These are phyloP conservation scores for Phytophthora hybrid DNA, from an alignment of 352 stramenopile genomes.

Conservation along the genomic window DNA sequence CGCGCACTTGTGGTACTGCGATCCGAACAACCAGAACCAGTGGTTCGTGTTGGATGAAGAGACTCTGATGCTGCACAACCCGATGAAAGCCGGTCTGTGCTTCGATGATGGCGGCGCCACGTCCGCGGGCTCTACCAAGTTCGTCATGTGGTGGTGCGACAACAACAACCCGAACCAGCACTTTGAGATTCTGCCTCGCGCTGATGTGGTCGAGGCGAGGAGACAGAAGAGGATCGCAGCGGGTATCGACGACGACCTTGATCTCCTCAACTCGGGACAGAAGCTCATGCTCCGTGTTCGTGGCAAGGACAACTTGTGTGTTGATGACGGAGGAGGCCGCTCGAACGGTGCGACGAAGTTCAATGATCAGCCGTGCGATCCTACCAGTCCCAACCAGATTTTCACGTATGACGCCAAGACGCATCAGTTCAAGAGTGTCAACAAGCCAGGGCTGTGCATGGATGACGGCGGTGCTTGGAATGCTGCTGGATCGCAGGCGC, in stretches of 20 bases:
- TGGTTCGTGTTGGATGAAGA: background rate
- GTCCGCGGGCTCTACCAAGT: slow-evolving; percentile 8
- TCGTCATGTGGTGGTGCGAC: slow-evolving; percentile 20
- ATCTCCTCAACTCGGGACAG: background rate
- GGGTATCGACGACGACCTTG: background rate
- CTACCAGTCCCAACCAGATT: slow-evolving; percentile 29
- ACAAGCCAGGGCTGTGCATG: slow-evolving; percentile 37
- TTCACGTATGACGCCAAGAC: slow-evolving; percentile 40
- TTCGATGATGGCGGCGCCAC: slow-evolving; percentile 38
- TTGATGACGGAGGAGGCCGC: slow-evolving; percentile 30
- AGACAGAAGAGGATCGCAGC: background rate
- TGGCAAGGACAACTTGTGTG: slow-evolving; percentile 28
- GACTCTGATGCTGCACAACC: slow-evolving; percentile 40
- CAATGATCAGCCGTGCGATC: slow-evolving; percentile 24
- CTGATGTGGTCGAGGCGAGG: background rate
- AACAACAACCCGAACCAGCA: slow-evolving; percentile 41
- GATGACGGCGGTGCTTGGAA: slow-evolving; percentile 34
- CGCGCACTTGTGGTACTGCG: background rate
- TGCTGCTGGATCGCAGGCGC: background rate
- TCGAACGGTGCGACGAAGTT: slow-evolving; percentile 13
- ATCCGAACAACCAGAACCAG: background rate
- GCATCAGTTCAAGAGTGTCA: slow-evolving; percentile 32
- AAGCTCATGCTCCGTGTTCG: slow-evolving; percentile 9
- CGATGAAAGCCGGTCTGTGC: slow-evolving; percentile 41
- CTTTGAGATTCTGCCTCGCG: slow-evolving; percentile 19